These are phyloP conservation scores for Nannochloris sp. DNA, from an alignment of 139 green algal species.

Conservation along the genomic window DNA sequence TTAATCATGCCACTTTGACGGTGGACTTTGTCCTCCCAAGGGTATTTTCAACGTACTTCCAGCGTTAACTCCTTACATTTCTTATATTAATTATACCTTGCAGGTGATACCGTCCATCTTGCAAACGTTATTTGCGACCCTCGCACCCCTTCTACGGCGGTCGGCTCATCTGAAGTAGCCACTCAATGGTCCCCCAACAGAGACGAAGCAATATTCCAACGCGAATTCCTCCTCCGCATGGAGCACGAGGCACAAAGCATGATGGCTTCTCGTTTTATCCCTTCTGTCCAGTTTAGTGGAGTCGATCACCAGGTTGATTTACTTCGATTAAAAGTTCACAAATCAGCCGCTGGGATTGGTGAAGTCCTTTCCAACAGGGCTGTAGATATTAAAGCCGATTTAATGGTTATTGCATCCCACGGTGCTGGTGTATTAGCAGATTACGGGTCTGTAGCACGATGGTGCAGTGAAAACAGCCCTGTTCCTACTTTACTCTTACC, in stretches of 20 bases:
- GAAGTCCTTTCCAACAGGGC: slow-evolving; percentile 18
- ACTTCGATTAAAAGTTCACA: slow-evolving; percentile 16
- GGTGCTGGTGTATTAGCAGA: slow-evolving; percentile 31
- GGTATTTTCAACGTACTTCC: neutral
- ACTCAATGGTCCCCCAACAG: slow-evolving; percentile 17
- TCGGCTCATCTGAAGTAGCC: slow-evolving; percentile 10
- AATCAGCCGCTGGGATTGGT: slow-evolving; percentile 23
- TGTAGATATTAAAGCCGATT: slow-evolving; percentile 10
- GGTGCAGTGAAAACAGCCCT: slow-evolving; percentile 20
- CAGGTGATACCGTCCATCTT: slow-evolving; percentile 30
- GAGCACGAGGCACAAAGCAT: slow-evolving; percentile 21
- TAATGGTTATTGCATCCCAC: slow-evolving; percentile 26
- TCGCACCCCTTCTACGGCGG: slow-evolving; percentile 15
- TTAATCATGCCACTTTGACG: too few relatives aligned
- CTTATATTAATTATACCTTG: neutral
- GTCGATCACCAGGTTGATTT: slow-evolving; percentile 13
- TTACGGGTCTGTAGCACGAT: slow-evolving; percentile 30
- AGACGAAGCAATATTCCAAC: neutral
- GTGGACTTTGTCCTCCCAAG: neutral
- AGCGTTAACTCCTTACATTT: neutral
- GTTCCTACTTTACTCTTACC: slow-evolving; percentile 29
- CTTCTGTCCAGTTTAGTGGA: slow-evolving; percentile 15
- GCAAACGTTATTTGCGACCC: slow-evolving; percentile 21
- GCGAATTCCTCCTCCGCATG: slow-evolving; percentile 16
- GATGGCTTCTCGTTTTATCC: slow-evolving; percentile 22